phyloP scores from a whole-genome alignment of 2,329 filamentous ascomycete species.

The Venturia aucupariae region DNA sequence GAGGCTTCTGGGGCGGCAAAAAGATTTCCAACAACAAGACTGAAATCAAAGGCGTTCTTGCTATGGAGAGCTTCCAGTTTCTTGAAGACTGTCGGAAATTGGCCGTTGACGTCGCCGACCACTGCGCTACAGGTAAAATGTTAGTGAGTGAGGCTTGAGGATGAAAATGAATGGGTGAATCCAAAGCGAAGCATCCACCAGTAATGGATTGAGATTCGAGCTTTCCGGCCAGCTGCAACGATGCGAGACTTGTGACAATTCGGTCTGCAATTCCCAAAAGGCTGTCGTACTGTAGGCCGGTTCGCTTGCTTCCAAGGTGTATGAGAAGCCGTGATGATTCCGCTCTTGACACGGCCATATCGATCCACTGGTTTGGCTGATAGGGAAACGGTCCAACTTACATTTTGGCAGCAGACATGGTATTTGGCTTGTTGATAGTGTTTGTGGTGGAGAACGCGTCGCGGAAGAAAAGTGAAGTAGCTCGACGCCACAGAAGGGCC shows the following conservation, averaged over 20 bases:
- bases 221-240: background rate
- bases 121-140: conserved; percentile 51
- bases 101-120: conserved; percentile 72
- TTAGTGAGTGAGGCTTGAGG: background rate
- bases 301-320: background rate
- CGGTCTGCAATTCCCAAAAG: background rate
- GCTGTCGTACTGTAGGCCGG: no score
- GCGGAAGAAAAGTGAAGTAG: background rate
- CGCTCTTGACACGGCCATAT: background rate
- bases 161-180: background rate
- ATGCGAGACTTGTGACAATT: background rate
- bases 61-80: conserved; percentile 73
- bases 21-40: conserved; percentile 74
- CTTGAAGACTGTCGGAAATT: conserved; percentile 63
- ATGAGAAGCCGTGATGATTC: background rate
- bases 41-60: conserved; percentile 83
- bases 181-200: background rate
- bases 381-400: background rate
- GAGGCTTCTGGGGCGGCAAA: conserved; percentile 48
- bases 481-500: no score
- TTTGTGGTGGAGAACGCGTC: background rate
- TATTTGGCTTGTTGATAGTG: background rate
- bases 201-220: background rate
- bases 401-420: conserved; percentile 12
- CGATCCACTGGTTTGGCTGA: background rate